phyloP scores from a whole-genome alignment of 352 stramenopile genomes.

The Phytopythium ostracodes region DNA sequence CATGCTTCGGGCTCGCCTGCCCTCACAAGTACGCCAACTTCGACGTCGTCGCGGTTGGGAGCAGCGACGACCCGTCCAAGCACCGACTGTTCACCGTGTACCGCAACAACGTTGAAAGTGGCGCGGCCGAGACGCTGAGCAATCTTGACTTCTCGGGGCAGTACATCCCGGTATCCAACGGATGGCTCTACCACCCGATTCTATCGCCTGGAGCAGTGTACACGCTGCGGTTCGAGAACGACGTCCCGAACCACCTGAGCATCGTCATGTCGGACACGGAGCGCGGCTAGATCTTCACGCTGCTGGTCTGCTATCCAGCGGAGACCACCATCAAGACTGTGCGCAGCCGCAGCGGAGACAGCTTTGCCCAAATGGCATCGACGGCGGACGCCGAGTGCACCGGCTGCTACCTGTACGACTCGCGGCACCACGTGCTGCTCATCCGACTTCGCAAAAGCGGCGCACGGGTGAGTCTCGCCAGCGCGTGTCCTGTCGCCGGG shows the following conservation, averaged over 20 bases:
- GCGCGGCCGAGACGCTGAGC: not conserved
- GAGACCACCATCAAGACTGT: conserved; percentile 18
- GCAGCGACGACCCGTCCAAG: conserved; percentile 13
- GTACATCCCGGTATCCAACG: conserved; percentile 27
- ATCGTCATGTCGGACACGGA: conserved; percentile 24
- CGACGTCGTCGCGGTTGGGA: conserved; percentile 24
- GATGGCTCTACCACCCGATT: conserved; percentile 41
- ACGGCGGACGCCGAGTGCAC: conserved; percentile 10
- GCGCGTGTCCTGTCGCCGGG: conserved; percentile 16
- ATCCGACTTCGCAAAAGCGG: conserved; percentile 16
- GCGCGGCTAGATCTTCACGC: conserved; percentile 13
- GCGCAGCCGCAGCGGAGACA: conserved; percentile 6
- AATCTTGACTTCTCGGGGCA: conserved; percentile 21
- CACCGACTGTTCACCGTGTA: conserved; percentile 17
- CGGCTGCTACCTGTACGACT: conserved; percentile 32
- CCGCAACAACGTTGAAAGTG: conserved; percentile 22
- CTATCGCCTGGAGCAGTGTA: conserved; percentile 27
- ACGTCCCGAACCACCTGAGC: conserved; percentile 17
- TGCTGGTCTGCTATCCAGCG: conserved; percentile 24
- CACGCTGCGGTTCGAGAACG: conserved; percentile 21
- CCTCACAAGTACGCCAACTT: conserved; percentile 40
- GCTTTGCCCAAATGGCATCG: conserved; percentile 7
- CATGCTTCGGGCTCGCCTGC: conserved; percentile 21
- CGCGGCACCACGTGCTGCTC: conserved; percentile 9
- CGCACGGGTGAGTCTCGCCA: conserved; percentile 4